Conservation (phyloP, 2,329 filamentous ascomycete species). For the Stagonosporopsis rhizophila region DNA sequence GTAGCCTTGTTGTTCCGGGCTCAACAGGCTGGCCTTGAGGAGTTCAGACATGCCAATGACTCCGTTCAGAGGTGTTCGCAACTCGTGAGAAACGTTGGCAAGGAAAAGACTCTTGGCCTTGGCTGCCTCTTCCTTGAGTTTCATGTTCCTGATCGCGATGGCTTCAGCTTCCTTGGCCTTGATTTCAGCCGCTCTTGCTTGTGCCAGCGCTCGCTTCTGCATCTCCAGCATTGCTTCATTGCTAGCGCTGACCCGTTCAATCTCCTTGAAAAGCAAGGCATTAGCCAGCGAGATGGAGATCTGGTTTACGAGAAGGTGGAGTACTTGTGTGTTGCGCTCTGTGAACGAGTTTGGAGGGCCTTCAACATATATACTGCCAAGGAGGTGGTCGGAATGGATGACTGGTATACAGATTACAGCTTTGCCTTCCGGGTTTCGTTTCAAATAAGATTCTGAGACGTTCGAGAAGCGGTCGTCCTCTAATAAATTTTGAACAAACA, state of each 20-base stretch:
- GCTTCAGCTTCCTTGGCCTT: constrained; percentile 80
- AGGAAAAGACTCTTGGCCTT: constrained; percentile 82
- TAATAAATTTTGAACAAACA: constrained; percentile 76
- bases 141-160: constrained; percentile 78
- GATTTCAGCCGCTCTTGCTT: constrained; percentile 74
- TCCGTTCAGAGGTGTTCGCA: constrained; percentile 64
- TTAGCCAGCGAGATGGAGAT: constrained; percentile 72
- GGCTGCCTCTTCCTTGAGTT: constrained; percentile 81
- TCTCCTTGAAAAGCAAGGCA: constrained; percentile 68
- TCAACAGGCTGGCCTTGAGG: constrained; percentile 64
- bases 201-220: constrained; percentile 75
- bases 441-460: constrained; percentile 72
- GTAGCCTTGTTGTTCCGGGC: constrained; percentile 66
- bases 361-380: constrained; percentile 79
- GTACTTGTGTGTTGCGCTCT: constrained; percentile 65
- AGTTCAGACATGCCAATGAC: constrained; percentile 67
- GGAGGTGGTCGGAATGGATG: constrained; percentile 72
- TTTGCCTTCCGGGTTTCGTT: constrained; percentile 72
- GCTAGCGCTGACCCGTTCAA: constrained; percentile 79
- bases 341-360: constrained; percentile 80
- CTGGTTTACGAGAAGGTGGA: constrained; percentile 76
- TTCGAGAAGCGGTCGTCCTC: constrained; percentile 81
- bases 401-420: constrained; percentile 84
- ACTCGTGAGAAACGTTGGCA: constrained; percentile 63
- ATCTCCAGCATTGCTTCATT: constrained; percentile 80